These are phyloP conservation scores for Citrus sp. DNA, from an alignment of 345 rosid species.

Conservation along the genomic window DNA sequence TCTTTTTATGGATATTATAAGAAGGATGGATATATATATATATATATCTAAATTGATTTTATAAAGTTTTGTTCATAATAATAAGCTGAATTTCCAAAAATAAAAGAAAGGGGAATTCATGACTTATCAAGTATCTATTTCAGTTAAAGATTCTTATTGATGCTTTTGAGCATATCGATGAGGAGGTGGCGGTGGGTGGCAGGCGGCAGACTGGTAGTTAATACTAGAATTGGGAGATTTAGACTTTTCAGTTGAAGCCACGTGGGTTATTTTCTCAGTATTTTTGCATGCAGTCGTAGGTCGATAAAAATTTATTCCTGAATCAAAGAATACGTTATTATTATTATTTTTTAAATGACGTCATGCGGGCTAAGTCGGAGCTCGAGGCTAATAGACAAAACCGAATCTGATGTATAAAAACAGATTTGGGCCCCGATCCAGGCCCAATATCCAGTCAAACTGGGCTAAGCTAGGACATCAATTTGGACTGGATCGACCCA, in stretches of 20 bases:
- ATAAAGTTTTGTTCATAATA: neutral
- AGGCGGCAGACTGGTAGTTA: conserved; percentile 6
- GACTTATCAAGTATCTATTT: no score
- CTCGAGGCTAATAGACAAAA: neutral
- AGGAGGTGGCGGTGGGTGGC: neutral
- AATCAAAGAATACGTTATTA: no score
- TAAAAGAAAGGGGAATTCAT: no score
- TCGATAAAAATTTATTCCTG: neutral
- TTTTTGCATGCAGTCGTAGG: neutral
- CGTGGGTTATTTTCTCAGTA: neutral
- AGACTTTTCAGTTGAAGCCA: conserved; percentile 6
- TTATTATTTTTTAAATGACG: neutral
- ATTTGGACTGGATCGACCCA: neutral
- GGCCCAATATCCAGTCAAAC: neutral
- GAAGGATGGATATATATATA: no score
- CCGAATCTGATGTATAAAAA: neutral
- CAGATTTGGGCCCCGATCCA: neutral
- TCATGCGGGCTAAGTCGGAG: neutral
- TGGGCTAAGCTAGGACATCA: neutral
- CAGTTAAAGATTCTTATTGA: no score
- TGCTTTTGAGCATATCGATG: no score
- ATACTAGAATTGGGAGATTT: neutral
- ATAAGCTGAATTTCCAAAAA: no score
- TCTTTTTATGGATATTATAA: neutral
- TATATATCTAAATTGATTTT: neutral